Evolutionary conservation across 2,329 filamentous ascomycete genomes (phyloP), one percentile per base, ranked within the genome.

Genomic region (Pseudovirgaria hyperparasitica): DNA sequence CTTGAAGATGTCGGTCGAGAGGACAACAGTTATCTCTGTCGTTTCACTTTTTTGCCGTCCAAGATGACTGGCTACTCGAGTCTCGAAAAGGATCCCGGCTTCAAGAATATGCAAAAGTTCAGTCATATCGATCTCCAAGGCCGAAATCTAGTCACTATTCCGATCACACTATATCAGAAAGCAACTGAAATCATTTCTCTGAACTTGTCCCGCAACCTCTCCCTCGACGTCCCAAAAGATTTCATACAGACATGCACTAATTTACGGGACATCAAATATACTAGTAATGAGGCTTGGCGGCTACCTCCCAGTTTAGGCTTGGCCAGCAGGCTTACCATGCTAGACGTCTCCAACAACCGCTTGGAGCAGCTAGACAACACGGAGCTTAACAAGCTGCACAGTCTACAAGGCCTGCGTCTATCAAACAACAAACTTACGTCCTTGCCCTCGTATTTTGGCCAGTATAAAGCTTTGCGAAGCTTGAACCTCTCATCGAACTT

Each of bases 401-500:
- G 78, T 13, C 62, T 98, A 19, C 68, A 93, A 31, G 93, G 87
- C 52, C 67, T 98, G 42, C 93, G 90, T 45, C 62, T 98, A 38
- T 82, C 87, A 35, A 98, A 96, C 56, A 98, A 98, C 52, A 78
- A 82, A 33, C 62, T 98, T 12, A 81, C 73, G 17, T 65, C 69
- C 27, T 61, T 98, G 2, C 90, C 90, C 1, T 54, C 68, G 2
- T 90, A 87, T 42, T 94, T 98, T 52, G 77, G 74, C 13, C 67
- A 72, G 12, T 98, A 92, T 52, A 73, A 71, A 35, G 68, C 73
- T 5, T 62, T 98, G 34, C 71, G 90, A 35, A 87, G 75, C 37
- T 60, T 98, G 32, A 94, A 93, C 45, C 65, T 98, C 25, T 93
- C 87, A 1, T 98, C 90, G 2, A 98, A 98, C 52, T 86, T 82